phyloP scores from a whole-genome alignment of 140 eudicot genomes.

The Bidens hawaiensis region DNA sequence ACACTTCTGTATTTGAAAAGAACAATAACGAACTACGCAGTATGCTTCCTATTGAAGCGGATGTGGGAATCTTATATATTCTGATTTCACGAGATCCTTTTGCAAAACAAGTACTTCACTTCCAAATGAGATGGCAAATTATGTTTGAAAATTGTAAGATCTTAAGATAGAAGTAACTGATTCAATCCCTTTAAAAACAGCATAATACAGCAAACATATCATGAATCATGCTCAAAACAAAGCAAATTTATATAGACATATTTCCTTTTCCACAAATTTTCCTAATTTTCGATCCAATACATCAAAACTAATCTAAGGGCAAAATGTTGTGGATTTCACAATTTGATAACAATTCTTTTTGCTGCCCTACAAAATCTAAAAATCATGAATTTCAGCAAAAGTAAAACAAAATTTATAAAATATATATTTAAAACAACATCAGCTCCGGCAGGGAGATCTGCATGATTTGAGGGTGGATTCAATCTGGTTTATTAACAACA shows the following conservation, averaged over 20 bases:
- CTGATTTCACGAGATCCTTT: not conserved
- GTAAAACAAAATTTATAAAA: not conserved
- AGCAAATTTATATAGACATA: not conserved
- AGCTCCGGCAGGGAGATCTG: not conserved
- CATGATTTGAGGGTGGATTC: not conserved
- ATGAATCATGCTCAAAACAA: not conserved
- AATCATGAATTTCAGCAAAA: conserved; percentile 1
- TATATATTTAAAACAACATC: not conserved
- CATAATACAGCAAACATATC: conserved; percentile 6
- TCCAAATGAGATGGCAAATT: not conserved
- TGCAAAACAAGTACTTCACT: not conserved
- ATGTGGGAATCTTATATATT: no score
- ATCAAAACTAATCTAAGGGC: not conserved
- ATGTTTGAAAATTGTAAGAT: not conserved
- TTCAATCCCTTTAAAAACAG: not conserved
- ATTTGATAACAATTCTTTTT: not conserved
- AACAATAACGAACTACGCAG: not conserved
- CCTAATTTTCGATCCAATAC: conserved; percentile 6
- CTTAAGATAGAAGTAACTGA: not conserved
- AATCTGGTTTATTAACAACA: not conserved
- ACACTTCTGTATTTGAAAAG: not conserved
- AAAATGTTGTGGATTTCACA: not conserved
- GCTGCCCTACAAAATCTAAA: not conserved
- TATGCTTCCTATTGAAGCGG: no score
- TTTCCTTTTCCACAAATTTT: not conserved